Conservation (phyloP, 1,284 basidiomycete genomes). For the Ustilago shanxiensis region DNA sequence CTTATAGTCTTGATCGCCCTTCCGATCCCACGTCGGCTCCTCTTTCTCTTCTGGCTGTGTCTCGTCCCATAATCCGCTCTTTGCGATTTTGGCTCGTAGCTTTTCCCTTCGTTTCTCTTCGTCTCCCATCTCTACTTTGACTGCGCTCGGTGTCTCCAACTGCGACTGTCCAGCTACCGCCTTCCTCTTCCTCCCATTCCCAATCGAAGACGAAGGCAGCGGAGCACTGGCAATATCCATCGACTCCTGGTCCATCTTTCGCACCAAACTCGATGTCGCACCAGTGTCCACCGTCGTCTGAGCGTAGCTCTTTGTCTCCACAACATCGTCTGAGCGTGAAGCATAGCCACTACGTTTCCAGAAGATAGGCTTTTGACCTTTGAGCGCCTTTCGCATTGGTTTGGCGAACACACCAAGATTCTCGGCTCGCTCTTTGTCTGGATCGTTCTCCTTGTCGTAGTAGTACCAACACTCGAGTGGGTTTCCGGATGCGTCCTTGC, state of each 20-base stretch:
- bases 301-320: conserved; percentile 12
- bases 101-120: conserved; percentile 38
- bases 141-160: conserved; percentile 10
- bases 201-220: conserved; percentile 30
- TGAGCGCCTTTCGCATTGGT: conserved; percentile 67
- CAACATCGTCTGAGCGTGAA: conserved; percentile 21
- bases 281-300: conserved; percentile 1
- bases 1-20: conserved; percentile 59
- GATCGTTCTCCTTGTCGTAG: conserved; percentile 67
- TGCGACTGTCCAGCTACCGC: conserved; percentile 16
- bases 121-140: conserved; percentile 11
- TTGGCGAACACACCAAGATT: conserved; percentile 67
- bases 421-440: conserved; percentile 63
- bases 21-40: conserved; percentile 59
- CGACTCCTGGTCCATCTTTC: conserved; percentile 25
- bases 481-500: conserved; percentile 67
- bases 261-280: conserved; percentile 7
- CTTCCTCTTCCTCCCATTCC: conserved; percentile 36
- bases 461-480: conserved; percentile 69
- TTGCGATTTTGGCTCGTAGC: conserved; percentile 40
- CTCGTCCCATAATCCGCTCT: conserved; percentile 61
- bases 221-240: conserved; percentile 43
- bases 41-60: conserved; percentile 64
- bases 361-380: conserved; percentile 68
- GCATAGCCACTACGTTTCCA: conserved; percentile 67